These are phyloP conservation scores for Cystoderma amianthinum DNA, from an alignment of 768 basidiomycete species.

Conservation along the genomic window DNA sequence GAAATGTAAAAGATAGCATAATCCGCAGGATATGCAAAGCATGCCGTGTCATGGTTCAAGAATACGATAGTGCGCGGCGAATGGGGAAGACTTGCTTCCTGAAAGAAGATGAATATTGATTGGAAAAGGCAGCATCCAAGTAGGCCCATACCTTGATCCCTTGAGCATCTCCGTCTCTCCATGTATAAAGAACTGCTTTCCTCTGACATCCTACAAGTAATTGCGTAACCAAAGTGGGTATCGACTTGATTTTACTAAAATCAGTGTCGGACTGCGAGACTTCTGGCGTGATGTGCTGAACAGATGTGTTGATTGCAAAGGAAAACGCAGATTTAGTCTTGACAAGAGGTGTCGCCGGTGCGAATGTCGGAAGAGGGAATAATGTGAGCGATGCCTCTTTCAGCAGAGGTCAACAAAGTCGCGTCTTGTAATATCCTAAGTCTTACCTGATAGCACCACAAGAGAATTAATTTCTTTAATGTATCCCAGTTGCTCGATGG, in stretches of 20 bases:
- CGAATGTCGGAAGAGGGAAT: conserved; percentile 66
- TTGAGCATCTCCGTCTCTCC: conserved; percentile 80
- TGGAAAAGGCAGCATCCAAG: too few species aligned
- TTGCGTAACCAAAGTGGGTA: conserved; percentile 65
- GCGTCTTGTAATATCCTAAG: neutral
- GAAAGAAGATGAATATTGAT: neutral
- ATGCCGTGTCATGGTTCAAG: conserved; percentile 48
- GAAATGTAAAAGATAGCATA: conserved; percentile 68
- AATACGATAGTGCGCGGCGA: conserved; percentile 85
- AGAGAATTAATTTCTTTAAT: conserved; percentile 84
- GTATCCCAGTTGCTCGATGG: conserved; percentile 85
- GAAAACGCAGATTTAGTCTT: conserved; percentile 81
- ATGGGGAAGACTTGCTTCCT: conserved; percentile 85
- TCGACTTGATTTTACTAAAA: conserved; percentile 31
- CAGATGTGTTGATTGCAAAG: conserved; percentile 65
- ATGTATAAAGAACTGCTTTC: conserved; percentile 78
- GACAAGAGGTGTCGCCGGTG: conserved; percentile 62
- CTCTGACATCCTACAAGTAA: conserved; percentile 83
- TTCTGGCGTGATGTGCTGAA: conserved; percentile 32
- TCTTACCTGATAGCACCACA: conserved; percentile 72
- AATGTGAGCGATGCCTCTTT: conserved; percentile 43
- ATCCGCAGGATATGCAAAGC: conserved; percentile 75
- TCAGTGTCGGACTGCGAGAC: conserved; percentile 15
- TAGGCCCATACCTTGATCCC: conserved; percentile 52
- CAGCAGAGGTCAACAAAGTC: neutral